Conservation (phyloP, 1,284 basidiomycete genomes). For the Moniliophthora roreri region DNA sequence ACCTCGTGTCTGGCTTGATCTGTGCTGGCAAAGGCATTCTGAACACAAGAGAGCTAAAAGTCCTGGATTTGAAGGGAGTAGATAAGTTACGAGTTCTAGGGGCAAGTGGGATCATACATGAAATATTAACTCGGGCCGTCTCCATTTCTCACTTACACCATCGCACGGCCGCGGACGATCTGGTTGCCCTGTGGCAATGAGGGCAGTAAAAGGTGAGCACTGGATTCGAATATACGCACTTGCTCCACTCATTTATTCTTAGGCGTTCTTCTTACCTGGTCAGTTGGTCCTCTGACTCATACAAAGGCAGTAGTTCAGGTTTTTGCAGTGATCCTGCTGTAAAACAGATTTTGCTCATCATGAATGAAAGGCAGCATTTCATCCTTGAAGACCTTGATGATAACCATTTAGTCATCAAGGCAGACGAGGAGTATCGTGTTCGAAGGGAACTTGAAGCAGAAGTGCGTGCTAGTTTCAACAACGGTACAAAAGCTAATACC, state of each 20-base stretch:
- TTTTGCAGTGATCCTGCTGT: constrained; percentile 78
- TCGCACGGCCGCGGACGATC: not conserved
- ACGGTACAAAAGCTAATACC: not conserved
- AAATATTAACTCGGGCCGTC: not conserved
- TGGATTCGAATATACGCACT: not conserved
- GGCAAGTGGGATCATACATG: not conserved
- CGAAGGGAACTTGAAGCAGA: constrained; percentile 73
- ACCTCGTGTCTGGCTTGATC: constrained; percentile 27
- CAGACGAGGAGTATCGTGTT: constrained; percentile 77
- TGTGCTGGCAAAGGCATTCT: constrained; percentile 31
- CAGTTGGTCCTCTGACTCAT: constrained; percentile 20
- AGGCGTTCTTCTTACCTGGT: constrained; percentile 80
- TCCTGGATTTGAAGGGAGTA: not conserved
- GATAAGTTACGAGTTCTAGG: not conserved
- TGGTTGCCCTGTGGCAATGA: not conserved
- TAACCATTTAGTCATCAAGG: constrained; percentile 79
- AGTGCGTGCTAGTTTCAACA: constrained; percentile 42
- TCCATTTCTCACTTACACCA: not conserved
- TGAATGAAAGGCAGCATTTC: constrained; percentile 80
- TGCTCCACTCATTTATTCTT: not conserved
- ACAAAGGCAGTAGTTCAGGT: constrained; percentile 2
- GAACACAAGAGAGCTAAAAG: not conserved
- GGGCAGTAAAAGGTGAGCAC: constrained; percentile 44
- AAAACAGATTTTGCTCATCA: constrained; percentile 82
- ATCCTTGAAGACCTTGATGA: constrained; percentile 89